phyloP scores from a whole-genome alignment of 176 grass and related monocot genomes.

The Alopecurus myosuroides region DNA sequence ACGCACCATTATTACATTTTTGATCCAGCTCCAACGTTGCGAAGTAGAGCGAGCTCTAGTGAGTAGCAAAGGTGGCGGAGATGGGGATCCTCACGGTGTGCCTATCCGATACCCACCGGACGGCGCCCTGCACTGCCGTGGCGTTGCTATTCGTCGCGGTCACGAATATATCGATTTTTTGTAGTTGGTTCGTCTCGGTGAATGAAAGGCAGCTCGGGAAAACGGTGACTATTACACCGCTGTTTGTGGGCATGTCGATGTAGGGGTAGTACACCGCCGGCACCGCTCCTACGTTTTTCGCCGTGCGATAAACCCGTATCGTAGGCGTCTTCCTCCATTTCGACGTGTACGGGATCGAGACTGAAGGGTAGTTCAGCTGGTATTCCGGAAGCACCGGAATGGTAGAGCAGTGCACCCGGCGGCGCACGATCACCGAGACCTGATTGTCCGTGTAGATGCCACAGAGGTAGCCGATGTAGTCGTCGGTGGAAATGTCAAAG shows the following conservation, averaged over 20 bases:
- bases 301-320: background rate
- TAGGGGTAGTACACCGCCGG: background rate
- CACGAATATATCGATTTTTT: background rate
- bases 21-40: too few relatives aligned
- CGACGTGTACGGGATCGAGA: background rate
- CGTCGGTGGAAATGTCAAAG: background rate
- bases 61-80: background rate
- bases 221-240: background rate
- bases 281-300: background rate
- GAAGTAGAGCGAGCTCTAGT: background rate
- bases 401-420: background rate
- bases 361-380: background rate
- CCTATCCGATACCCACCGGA: background rate
- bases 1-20: too few relatives aligned
- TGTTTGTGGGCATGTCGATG: background rate
- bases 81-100: conserved; percentile 5
- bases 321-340: background rate
- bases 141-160: background rate
- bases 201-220: background rate
- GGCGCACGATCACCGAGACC: background rate
- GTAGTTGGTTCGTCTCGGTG: background rate
- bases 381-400: background rate
- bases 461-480: conserved; percentile 2
- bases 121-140: background rate
- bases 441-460: background rate